Evolutionary conservation across 176 grass and related monocot genomes (phyloP).

Genomic region (Chrysopogon serrulatus): DNA sequence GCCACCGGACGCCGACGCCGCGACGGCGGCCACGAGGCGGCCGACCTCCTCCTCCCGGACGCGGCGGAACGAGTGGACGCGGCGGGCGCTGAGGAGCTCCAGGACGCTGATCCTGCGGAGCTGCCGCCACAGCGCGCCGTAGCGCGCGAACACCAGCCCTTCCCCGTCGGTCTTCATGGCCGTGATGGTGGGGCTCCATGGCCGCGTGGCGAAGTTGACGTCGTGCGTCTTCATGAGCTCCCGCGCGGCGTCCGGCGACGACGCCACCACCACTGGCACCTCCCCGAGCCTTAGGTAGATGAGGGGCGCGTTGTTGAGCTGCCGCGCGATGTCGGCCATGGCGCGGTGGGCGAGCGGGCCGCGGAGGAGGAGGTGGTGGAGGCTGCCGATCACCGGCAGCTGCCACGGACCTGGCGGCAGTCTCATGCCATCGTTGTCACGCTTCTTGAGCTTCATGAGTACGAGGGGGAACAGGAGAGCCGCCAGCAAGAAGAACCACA

Average conservation of each 20-base stretch:
- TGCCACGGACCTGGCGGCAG: constrained; percentile 34
- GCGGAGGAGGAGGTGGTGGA: constrained; percentile 7
- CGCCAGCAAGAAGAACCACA: constrained; percentile 23
- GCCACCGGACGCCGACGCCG: not conserved
- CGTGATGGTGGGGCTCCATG: not conserved
- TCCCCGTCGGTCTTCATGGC: not conserved
- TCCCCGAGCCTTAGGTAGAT: constrained; percentile 32
- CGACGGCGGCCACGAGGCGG: not conserved
- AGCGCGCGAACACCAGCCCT: constrained; percentile 2
- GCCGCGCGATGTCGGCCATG: constrained; percentile 26
- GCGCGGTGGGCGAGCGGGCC: constrained; percentile 5
- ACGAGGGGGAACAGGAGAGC: not conserved
- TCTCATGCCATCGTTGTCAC: not conserved
- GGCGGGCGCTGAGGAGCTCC: constrained; percentile 14
- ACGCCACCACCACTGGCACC: constrained; percentile 2
- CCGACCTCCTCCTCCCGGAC: constrained; percentile 21
- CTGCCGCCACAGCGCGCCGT: constrained; percentile 38
- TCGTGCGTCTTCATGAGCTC: constrained; percentile 34
- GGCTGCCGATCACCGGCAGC: constrained; percentile 36
- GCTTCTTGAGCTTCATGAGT: not conserved
- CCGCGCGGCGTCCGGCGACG: not conserved
- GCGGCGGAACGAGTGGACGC: constrained; percentile 27
- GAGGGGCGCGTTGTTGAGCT: not conserved
- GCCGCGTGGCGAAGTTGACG: constrained; percentile 12
- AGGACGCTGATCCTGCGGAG: constrained; percentile 21